Conservation (phyloP, 2,329 filamentous ascomycete genomes). For the Chaetomiaceae sp. region DNA sequence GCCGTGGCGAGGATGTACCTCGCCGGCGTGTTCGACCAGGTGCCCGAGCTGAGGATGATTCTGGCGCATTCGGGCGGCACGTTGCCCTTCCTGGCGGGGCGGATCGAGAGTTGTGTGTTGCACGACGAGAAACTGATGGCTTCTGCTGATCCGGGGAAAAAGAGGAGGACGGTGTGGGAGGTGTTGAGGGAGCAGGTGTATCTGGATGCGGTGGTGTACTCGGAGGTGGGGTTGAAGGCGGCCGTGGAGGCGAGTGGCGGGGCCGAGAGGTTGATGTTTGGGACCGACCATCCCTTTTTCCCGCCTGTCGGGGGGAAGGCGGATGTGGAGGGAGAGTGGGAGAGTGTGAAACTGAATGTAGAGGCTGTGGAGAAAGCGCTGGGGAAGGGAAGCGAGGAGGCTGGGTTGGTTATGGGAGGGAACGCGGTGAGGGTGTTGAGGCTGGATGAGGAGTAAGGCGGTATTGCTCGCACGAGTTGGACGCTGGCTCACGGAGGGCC, state of each 20-base stretch:
- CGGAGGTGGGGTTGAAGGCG: constrained; percentile 65
- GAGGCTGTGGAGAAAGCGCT: constrained; percentile 27
- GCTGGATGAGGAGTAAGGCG: constrained; percentile 24
- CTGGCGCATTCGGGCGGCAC: constrained; percentile 87
- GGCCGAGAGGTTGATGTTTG: constrained; percentile 70
- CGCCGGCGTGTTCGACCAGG: constrained; percentile 77
- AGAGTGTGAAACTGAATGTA: constrained; percentile 56
- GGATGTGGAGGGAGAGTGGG: constrained; percentile 58
- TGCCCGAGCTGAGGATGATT: constrained; percentile 65
- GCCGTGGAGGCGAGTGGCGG: constrained; percentile 64
- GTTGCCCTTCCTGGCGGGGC: constrained; percentile 79
- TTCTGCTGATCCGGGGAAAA: constrained; percentile 43
- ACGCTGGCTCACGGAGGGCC: no score
- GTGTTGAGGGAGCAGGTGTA: constrained; percentile 70
- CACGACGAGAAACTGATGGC: constrained; percentile 75
- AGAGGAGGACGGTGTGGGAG: constrained; percentile 51
- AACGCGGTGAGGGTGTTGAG: constrained; percentile 30
- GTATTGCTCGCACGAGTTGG: no score
- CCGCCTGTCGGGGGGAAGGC: constrained; percentile 58
- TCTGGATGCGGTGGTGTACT: constrained; percentile 82
- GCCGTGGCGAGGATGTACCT: constrained; percentile 83
- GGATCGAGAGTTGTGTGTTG: constrained; percentile 80
- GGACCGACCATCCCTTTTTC: constrained; percentile 81
- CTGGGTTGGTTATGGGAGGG: constrained; percentile 27
- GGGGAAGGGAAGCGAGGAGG: constrained; percentile 26